phyloP scores from a whole-genome alignment of 352 stramenopile species.

The Pythium dissotocum region DNA sequence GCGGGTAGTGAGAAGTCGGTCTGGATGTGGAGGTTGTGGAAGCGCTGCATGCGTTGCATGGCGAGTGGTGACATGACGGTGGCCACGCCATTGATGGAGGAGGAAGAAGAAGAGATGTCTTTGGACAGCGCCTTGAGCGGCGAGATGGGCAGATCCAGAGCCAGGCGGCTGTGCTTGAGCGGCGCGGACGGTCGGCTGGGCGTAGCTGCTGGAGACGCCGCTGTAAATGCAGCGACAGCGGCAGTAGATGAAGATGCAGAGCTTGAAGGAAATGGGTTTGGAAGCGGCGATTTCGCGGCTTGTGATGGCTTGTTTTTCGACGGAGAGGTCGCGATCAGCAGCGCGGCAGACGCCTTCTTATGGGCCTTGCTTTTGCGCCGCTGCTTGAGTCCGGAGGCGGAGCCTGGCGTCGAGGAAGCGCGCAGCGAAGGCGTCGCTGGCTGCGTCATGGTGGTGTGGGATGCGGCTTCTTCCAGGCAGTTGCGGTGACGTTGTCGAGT shows the following conservation, averaged over 20 bases:
- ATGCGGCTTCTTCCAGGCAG: background rate
- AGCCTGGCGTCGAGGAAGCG: background rate
- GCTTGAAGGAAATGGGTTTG: background rate
- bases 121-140: conserved; percentile 17
- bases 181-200: conserved; percentile 17
- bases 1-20: conserved; percentile 28
- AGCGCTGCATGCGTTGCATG: conserved; percentile 39
- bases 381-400: conserved; percentile 15
- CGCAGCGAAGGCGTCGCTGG: background rate
- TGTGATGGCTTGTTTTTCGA: background rate
- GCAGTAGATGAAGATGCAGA: background rate
- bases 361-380: conserved; percentile 27
- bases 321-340: conserved; percentile 14
- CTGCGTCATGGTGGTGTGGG: conserved; percentile 4
- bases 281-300: background rate
- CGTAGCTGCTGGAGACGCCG: background rate
- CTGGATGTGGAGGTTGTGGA: conserved; percentile 38
- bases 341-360: conserved; percentile 10
- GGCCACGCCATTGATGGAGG: background rate
- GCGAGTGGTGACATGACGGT: conserved; percentile 29
- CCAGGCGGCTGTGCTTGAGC: conserved; percentile 21
- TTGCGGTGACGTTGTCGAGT: background rate
- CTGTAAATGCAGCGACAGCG: background rate
- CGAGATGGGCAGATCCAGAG: conserved; percentile 25
- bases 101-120: background rate